Evolutionary conservation across 257 asterid species (phyloP), one percentile per base, ranked within the genome.

Genomic region (Primulina eburnea): DNA sequence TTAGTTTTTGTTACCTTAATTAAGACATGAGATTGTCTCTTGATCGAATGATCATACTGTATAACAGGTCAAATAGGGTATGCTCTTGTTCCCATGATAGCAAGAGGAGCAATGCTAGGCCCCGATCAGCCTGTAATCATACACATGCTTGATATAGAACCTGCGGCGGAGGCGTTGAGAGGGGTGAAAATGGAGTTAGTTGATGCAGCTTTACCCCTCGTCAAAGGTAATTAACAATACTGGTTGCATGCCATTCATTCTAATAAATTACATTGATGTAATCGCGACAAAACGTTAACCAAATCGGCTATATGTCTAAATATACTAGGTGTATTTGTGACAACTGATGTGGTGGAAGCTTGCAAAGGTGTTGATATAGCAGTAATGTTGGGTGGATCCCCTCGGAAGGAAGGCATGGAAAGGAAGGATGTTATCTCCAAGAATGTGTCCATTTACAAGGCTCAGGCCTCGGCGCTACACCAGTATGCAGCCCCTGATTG

Each of bases 161-260:
- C 87, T 1, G 86, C 82, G 14, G 80, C 89, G 1, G 87, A 81
- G 72, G 79, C 87, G 16, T 72, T 91, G 64, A 74, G 88, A 12
- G 95, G 84, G 10, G 79, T 92, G 4, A 80, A 84, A 76, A 87
- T 89, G 96, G 96, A 92, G 74, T 71, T 92, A 61, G 76, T 82
- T 29, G 97, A 92, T 82, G 82, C 93, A 33, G 96, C 97, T 68
- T 86, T 89, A 50, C 96, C 97, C 56, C 97, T 92, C 64, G 88
- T 92, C 70, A 81, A 84, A 86, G 96, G 97, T 80, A 69, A 4
- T 4, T 21, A 6, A 53, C 47, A 6, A 29, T 47, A 18, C 18
- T 26, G 40, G 29, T 32, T 4, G 6, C 5, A 32, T 32, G 34
- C 34, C 34, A 32, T 3, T 32, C 0, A 32, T 3, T 32, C 34